phyloP scores from a whole-genome alignment of 139 green algal species.

The Closterium sp. region DNA sequence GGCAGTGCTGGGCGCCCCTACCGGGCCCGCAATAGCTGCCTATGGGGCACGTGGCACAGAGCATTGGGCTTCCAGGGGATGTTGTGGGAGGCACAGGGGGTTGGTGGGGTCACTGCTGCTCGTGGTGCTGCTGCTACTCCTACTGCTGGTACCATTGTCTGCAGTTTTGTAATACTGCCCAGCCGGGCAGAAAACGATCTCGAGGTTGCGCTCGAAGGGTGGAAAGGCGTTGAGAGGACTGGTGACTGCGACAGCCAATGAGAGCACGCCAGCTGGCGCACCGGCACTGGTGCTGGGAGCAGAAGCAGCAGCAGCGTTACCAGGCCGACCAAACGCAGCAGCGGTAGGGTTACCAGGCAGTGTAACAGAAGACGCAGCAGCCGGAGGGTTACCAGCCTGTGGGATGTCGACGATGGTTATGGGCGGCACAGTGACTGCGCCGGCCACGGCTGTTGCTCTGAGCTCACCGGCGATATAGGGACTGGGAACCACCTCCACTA shows the following conservation, averaged over 20 bases:
- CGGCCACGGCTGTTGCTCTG: neutral
- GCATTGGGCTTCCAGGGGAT: neutral
- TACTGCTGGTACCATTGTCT: neutral
- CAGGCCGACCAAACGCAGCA: neutral
- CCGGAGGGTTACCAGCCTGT: neutral
- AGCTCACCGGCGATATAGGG: neutral
- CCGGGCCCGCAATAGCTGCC: neutral
- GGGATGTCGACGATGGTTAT: neutral
- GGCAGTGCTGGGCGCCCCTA: neutral
- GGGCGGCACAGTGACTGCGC: neutral
- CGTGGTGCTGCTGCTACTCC: neutral
- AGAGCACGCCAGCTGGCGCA: neutral
- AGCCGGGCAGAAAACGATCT: neutral
- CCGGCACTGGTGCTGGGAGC: neutral
- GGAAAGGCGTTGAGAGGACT: neutral
- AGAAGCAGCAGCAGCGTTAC: neutral
- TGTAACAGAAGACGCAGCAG: neutral
- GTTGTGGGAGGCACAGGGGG: too few species aligned
- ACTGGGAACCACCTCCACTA: neutral
- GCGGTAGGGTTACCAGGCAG: neutral
- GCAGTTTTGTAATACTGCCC: constrained; percentile 3
- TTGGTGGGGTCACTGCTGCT: too few species aligned
- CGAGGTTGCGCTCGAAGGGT: neutral
- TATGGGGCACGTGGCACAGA: neutral
- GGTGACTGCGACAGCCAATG: neutral